Conservation (phyloP, 257 asterid genomes). For the Ocimum tenuiflorum region DNA sequence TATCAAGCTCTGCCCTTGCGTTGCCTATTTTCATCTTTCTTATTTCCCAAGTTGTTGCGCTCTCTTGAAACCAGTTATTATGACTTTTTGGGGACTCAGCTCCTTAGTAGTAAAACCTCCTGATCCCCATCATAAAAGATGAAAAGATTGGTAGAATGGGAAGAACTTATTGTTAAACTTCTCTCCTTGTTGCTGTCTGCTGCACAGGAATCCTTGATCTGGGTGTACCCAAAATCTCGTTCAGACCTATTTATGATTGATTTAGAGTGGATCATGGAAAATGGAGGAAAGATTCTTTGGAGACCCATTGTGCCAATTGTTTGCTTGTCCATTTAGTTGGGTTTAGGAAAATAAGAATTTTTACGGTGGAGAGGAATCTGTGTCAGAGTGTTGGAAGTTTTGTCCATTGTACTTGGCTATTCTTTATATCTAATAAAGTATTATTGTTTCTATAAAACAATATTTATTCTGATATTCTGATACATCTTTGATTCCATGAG, state of each 20-base stretch:
- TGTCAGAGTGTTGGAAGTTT: not conserved
- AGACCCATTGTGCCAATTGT: not conserved
- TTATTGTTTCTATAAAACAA: not conserved
- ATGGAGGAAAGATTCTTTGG: not conserved
- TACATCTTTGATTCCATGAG: conserved; percentile 13
- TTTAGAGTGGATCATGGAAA: not conserved
- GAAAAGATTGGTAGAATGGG: not conserved
- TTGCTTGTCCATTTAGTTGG: not conserved
- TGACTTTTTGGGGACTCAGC: not conserved
- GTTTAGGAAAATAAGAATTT: not conserved
- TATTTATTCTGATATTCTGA: not conserved
- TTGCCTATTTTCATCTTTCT: conserved; percentile 1
- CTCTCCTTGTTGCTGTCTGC: not conserved
- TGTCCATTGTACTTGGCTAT: not conserved
- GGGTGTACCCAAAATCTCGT: not conserved
- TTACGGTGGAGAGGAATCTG: not conserved
- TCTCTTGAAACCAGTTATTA: not conserved
- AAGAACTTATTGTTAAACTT: not conserved
- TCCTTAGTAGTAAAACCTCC: not conserved
- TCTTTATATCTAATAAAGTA: not conserved
- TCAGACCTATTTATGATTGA: not conserved
- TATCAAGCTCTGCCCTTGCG: conserved; percentile 11
- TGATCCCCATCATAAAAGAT: no score
- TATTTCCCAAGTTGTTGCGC: not conserved
- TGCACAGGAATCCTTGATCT: not conserved